Conservation (phyloP, 2,329 filamentous ascomycete genomes). For the Colletotrichum endophyticum region DNA sequence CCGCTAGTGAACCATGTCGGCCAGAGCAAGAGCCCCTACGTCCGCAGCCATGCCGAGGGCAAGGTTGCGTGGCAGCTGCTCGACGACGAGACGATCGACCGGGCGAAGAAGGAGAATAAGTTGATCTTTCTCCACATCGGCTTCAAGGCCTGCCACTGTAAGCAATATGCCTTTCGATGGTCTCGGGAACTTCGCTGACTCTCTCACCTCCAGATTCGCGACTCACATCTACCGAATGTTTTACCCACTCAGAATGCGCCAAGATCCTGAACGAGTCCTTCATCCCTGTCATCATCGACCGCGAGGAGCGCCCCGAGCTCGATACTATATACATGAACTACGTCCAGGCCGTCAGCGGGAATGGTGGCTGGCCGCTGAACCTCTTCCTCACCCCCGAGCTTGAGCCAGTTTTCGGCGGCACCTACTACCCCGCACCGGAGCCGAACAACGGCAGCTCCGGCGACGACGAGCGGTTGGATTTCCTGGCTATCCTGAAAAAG, state of each 20-base stretch:
- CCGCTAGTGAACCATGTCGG: slow-evolving; percentile 40
- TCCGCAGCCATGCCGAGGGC: slow-evolving; percentile 78
- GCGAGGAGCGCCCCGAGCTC: slow-evolving; percentile 91
- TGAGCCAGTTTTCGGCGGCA: slow-evolving; percentile 93
- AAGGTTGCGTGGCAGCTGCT: slow-evolving; percentile 92
- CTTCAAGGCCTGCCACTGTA: slow-evolving; percentile 95
- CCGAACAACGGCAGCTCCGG: slow-evolving; percentile 51
- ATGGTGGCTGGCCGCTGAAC: slow-evolving; percentile 93
- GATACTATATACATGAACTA: slow-evolving; percentile 99
- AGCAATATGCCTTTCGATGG: slow-evolving; percentile 33
- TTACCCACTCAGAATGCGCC: slow-evolving; percentile 82
- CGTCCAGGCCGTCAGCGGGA: slow-evolving; percentile 88
- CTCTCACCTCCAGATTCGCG: slow-evolving; percentile 68
- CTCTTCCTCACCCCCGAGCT: slow-evolving; percentile 95
- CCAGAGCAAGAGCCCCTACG: slow-evolving; percentile 55
- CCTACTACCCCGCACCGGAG: slow-evolving; percentile 89
- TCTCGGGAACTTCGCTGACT: neutral
- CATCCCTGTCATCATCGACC: slow-evolving; percentile 90
- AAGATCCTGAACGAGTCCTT: slow-evolving; percentile 84
- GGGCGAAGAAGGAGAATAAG: slow-evolving; percentile 83
- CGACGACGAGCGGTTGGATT: slow-evolving; percentile 71
- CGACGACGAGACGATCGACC: slow-evolving; percentile 74
- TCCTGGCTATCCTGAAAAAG: slow-evolving; percentile 83
- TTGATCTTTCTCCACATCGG: slow-evolving; percentile 94
- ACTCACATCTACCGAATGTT: slow-evolving; percentile 92